phyloP scores from a whole-genome alignment of 1,284 basidiomycete species.

The Leccinum ponderosum region DNA sequence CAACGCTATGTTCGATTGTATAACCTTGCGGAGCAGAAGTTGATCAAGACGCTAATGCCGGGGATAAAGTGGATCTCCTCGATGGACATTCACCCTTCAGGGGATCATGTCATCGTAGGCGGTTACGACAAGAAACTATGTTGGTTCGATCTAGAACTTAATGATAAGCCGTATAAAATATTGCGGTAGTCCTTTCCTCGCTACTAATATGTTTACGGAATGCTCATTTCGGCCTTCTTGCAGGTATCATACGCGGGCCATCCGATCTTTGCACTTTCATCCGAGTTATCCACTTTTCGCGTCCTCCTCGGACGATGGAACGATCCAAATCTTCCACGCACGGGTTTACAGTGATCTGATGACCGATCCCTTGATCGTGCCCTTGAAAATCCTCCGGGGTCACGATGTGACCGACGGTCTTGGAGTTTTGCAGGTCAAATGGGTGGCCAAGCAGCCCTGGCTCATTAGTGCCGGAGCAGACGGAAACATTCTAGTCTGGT shows the following conservation, averaged over 20 bases:
- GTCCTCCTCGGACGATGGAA: slow-evolving; percentile 94
- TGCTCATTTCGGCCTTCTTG: slow-evolving; percentile 17
- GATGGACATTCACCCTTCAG: slow-evolving; percentile 94
- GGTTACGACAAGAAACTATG: slow-evolving; percentile 97
- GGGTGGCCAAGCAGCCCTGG: slow-evolving; percentile 93
- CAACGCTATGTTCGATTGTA: slow-evolving; percentile 97
- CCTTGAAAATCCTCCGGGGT: slow-evolving; percentile 93
- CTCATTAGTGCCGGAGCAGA: slow-evolving; percentile 92
- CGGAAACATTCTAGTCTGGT: slow-evolving; percentile 89
- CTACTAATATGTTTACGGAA: slow-evolving; percentile 1
- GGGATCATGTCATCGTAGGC: slow-evolving; percentile 96
- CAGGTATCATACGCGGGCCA: slow-evolving; percentile 92
- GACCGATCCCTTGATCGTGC: slow-evolving; percentile 96
- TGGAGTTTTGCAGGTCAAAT: slow-evolving; percentile 89
- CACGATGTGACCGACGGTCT: slow-evolving; percentile 85
- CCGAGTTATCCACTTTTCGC: slow-evolving; percentile 95
- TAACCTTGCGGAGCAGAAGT: slow-evolving; percentile 91
- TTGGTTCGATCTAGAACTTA: slow-evolving; percentile 98
- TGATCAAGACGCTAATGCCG: slow-evolving; percentile 90
- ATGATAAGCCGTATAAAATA: slow-evolving; percentile 95
- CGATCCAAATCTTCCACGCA: slow-evolving; percentile 95
- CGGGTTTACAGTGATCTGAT: slow-evolving; percentile 93
- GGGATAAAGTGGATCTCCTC: slow-evolving; percentile 97
- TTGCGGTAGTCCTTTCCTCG: slow-evolving; percentile 58
- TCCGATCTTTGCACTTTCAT: slow-evolving; percentile 91